Conservation (phyloP, 371 early-diverging fungal species). For the Mucor velutinosus region DNA sequence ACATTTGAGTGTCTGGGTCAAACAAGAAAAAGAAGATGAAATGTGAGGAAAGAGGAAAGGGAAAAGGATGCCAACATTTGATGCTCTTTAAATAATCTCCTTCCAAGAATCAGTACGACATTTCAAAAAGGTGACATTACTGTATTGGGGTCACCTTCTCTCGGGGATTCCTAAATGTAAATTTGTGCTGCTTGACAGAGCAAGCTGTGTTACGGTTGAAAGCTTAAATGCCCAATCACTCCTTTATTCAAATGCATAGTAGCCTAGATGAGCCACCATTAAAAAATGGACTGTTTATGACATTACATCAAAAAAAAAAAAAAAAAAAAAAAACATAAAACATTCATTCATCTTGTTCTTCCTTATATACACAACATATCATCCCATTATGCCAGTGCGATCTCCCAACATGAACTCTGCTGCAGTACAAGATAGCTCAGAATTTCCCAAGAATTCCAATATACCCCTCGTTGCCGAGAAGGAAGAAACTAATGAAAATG, state of each 20-base stretch:
- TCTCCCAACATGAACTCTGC: conserved; percentile 13
- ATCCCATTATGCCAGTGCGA: conserved; percentile 8
- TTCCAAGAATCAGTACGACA: not conserved
- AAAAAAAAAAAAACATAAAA: not conserved
- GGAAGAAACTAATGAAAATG: conserved; percentile 33
- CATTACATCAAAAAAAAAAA: not conserved
- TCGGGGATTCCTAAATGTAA: not conserved
- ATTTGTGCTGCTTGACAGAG: not conserved
- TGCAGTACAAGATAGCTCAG: not conserved
- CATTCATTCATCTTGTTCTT: not conserved
- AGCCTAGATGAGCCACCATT: not conserved
- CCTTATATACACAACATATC: not conserved
- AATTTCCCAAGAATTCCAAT: not conserved
- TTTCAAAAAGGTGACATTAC: not conserved
- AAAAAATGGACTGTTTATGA: not conserved
- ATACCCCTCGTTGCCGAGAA: not conserved
- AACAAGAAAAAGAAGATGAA: not conserved
- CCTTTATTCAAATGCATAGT: not conserved
- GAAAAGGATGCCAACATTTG: not conserved
- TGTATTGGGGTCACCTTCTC: not conserved
- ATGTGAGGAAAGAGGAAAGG: not conserved
- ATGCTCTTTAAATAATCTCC: not conserved
- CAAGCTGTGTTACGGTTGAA: not conserved
- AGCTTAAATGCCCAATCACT: not conserved
- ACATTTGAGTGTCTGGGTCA: not conserved